Conservation (phyloP, 2,329 filamentous ascomycete genomes). For the Talaromyces funiculosus region DNA sequence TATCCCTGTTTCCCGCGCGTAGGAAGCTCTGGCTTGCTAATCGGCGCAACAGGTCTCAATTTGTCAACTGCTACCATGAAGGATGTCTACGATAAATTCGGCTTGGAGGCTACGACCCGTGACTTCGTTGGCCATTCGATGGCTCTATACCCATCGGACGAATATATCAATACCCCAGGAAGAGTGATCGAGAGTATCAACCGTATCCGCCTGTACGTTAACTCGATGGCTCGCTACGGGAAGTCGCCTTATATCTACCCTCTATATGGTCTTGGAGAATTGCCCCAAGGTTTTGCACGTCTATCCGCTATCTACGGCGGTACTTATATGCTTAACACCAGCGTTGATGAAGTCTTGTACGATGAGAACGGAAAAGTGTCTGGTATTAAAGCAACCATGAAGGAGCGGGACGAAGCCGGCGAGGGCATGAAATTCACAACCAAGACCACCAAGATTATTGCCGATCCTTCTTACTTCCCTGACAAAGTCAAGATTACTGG, state of each 20-base stretch:
- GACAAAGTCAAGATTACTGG: conserved; percentile 80
- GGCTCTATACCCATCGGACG: conserved; percentile 88
- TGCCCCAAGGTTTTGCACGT: conserved; percentile 95
- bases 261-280: conserved; percentile 91
- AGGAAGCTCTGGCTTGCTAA: not conserved
- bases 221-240: conserved; percentile 94
- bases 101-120: conserved; percentile 78
- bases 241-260: conserved; percentile 99
- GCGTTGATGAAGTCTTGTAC: conserved; percentile 82
- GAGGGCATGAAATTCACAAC: conserved; percentile 87
- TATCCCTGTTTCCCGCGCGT: not conserved
- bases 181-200: conserved; percentile 78
- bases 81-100: conserved; percentile 98
- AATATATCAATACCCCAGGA: conserved; percentile 70
- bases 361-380: conserved; percentile 72
- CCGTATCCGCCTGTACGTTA: conserved; percentile 92
- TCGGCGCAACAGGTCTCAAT: conserved; percentile 60
- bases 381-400: conserved; percentile 97
- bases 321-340: conserved; percentile 98
- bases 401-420: conserved; percentile 67
- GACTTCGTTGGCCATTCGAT: conserved; percentile 98
- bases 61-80: conserved; percentile 80
- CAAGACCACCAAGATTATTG: conserved; percentile 91
- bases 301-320: conserved; percentile 97
- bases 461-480: conserved; percentile 95